Evolutionary conservation across 495 filamentous ascomycete genomes (phyloP), one percentile per base, ranked within the genome.

Genomic region (Xylaria telfairii): DNA sequence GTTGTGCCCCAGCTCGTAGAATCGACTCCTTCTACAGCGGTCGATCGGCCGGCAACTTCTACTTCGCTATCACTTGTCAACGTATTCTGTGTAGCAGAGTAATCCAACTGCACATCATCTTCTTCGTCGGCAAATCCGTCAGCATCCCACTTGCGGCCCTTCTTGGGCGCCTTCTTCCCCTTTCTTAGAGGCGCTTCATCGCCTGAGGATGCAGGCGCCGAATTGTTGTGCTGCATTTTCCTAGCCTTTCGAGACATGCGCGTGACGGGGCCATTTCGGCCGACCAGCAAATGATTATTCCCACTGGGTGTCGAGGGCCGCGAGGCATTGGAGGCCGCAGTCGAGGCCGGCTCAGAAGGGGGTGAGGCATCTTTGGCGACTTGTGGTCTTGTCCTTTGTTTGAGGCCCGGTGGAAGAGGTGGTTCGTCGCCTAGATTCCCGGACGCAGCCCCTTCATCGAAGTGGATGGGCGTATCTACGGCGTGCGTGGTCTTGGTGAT

Each of bases 71-170:
- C 88, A 63, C 87, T 87, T 26, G 78, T 73, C n/a, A 76, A 46
- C 2, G 74, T 74, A 28, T 80, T 78, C 59, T 84, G 84, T 24
- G 83, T 81, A 0, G 85, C 87, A 26, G 96, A 98, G 78, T 98
- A 99, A 81, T 99, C 96, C 37, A 99, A 83, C 61, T 91, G 86
- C 15, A 88, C 83, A 71, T 91, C 92, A 63, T 94, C 93, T 61
- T 92, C 93, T 75, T 97, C 96, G 73, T 95, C 93, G 10, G 92
- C 94, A 64, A 91, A 83, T 9, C 96, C 96, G 78, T 95, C 92
- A 0, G 91, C 93, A 79, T 95, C 92, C 96, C 96, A 99, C 74
- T 89, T 92, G 62, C 96, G 90, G 76, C 91, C 90, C 73, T 92
- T 94, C 86, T 99, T 99, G 8, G 82, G 85, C n/a, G 82, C 81